These are phyloP conservation scores for Neospermospora avenae DNA, from an alignment of 2,329 filamentous ascomycete genomes.

Conservation along the genomic window DNA sequence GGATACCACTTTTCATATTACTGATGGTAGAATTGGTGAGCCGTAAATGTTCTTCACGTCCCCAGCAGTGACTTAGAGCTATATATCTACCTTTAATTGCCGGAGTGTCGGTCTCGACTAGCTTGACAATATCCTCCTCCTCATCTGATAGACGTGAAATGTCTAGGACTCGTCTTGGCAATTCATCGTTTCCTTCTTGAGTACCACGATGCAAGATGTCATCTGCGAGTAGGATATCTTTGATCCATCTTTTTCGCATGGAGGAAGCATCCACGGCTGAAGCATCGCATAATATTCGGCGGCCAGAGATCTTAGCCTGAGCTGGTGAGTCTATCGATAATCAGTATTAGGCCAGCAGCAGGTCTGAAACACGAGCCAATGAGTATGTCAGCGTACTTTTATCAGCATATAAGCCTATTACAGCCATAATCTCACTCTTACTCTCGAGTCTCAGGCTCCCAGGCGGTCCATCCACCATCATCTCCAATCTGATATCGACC, in stretches of 20 bases:
- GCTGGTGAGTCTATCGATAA: neutral
- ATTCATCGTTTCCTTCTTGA: neutral
- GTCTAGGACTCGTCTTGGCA: constrained; percentile 2
- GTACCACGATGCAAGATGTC: neutral
- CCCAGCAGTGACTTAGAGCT: constrained; percentile 5
- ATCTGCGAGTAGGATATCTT: neutral
- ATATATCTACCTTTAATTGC: neutral
- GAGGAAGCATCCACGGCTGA: neutral
- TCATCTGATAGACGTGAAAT: neutral
- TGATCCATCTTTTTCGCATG: constrained; percentile 1
- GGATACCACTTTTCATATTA: neutral
- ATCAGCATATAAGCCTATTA: constrained; percentile 1
- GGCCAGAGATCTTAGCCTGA: neutral
- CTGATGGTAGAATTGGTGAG: neutral
- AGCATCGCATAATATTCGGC: neutral
- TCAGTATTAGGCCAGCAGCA: neutral
- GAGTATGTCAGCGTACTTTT: neutral
- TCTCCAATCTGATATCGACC: neutral
- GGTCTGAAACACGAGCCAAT: neutral
- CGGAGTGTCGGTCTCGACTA: neutral
- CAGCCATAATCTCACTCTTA: neutral
- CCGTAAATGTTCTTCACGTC: neutral
- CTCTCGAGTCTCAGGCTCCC: neutral
- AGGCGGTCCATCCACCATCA: neutral
- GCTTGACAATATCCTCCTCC: neutral